These are phyloP conservation scores for Blastomyces emzantsi DNA, from an alignment of 2,329 filamentous ascomycete genomes.

Conservation along the genomic window DNA sequence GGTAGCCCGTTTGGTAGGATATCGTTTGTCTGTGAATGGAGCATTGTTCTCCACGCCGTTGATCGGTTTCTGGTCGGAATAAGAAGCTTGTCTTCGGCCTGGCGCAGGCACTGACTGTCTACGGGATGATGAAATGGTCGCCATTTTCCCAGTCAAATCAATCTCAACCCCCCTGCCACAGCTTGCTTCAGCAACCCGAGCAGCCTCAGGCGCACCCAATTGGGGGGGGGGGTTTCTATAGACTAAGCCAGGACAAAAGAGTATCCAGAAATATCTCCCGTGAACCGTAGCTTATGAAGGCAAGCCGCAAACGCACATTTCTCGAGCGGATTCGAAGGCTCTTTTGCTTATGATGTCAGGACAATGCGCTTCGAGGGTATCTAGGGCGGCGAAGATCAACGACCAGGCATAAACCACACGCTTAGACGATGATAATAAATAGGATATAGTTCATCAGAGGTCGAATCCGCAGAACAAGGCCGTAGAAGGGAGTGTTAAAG, in stretches of 20 bases:
- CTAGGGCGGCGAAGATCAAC: not conserved
- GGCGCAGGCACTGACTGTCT: conserved; percentile 1
- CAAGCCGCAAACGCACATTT: not conserved
- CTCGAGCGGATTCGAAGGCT: not conserved
- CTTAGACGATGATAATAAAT: not conserved
- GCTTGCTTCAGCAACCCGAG: not conserved
- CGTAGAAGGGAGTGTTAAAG: not conserved
- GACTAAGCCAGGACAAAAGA: not conserved
- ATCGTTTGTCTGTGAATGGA: conserved; percentile 16
- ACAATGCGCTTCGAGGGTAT: not conserved
- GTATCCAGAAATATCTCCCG: not conserved
- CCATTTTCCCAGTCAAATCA: not conserved
- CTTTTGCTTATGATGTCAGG: not conserved
- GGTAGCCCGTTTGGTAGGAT: conserved; percentile 3
- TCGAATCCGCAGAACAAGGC: not conserved
- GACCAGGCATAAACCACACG: not conserved
- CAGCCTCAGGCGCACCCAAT: not conserved
- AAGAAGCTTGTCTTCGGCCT: not conserved
- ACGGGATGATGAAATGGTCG: conserved; percentile 4
- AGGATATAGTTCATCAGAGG: not conserved
- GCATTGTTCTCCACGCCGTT: conserved; percentile 18
- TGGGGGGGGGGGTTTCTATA: not conserved
- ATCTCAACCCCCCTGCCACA: not conserved
- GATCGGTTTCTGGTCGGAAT: conserved; percentile 9
- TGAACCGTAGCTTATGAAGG: not conserved